Evolutionary conservation across 352 stramenopile genomes (phyloP).

Genomic region (Pythium aquatile): DNA sequence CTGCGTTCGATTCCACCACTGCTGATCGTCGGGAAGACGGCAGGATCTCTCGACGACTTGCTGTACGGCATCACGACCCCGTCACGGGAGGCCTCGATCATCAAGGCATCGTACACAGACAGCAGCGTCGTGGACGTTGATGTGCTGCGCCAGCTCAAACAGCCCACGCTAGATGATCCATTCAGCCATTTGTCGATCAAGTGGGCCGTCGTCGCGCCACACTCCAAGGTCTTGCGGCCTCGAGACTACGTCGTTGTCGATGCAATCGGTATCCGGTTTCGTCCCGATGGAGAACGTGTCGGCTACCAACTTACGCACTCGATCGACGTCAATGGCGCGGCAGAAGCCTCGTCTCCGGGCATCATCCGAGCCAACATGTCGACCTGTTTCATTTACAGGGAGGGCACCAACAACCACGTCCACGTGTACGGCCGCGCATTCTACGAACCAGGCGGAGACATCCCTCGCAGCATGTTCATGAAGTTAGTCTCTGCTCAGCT

Average conservation of each 20-base stretch:
- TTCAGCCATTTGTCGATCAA: conserved; percentile 31
- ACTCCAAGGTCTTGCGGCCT: conserved; percentile 27
- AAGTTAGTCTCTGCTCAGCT: not conserved
- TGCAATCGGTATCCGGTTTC: conserved; percentile 31
- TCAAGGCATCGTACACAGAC: conserved; percentile 29
- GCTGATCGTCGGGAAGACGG: conserved; percentile 9
- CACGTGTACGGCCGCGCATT: conserved; percentile 39
- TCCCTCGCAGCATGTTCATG: conserved; percentile 28
- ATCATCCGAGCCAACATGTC: conserved; percentile 42
- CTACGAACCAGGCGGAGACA: conserved; percentile 33
- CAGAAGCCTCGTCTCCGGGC: not conserved
- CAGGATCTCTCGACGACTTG: conserved; percentile 13
- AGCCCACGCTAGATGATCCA: conserved; percentile 31
- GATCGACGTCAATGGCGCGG: conserved; percentile 23
- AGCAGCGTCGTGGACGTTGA: conserved; percentile 38
- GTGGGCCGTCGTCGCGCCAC: conserved; percentile 27
- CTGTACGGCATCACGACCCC: conserved; percentile 18
- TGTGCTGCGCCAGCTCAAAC: conserved; percentile 34
- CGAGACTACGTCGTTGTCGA: conserved; percentile 55
- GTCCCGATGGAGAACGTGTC: conserved; percentile 38
- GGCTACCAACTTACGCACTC: conserved; percentile 56
- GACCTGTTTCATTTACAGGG: conserved; percentile 35
- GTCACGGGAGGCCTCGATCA: conserved; percentile 11
- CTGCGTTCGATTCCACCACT: conserved; percentile 7
- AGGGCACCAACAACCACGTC: conserved; percentile 32